Evolutionary conservation across 129 eudicot genomes (phyloP), one percentile per base, ranked within the genome.

Genomic region (Helichrysum umbraculigerum): DNA sequence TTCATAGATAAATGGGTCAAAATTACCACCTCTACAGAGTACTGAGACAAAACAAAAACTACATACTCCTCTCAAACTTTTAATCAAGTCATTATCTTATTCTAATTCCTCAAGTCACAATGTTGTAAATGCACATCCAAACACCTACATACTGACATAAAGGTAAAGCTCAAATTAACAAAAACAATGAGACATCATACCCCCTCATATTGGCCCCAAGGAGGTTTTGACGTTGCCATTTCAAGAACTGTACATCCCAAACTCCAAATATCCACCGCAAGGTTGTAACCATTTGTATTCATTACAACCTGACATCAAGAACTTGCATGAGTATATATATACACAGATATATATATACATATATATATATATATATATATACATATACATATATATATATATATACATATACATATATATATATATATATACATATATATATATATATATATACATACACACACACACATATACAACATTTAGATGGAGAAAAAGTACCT

Each of bases 121-220:
- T 52, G 20, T 52, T 17, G 37, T 28, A 62, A 62, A 62, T 2
- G 67, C 37, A 28, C 7, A 29, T 22, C 21, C 47, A 17, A 51
- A 52, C 42, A 74, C 50, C 42, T 17, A 35, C 37, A 41, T 39
- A 62, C 29, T 10, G 58, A 63, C 51, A 47, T 30, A 47, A n/a
- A n/a, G 50, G 7, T 1, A 20, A 50, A 64, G 32, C 30, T 52
- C 2, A 69, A 66, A 4, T 7, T 65, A 33, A 11, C 2, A 22
- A 25, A 25, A 74, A 50, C 10, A 82, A 59, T 34, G 21, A 54
- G 32, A n/a, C 30, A 77, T 57, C 83, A 39, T 75, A 94, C 99
- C 97, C 99, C 99, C 64, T 91, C 97, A 71, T 87, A 94, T 51
- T 94, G 99, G 57, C 97, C 87, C 99, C 99, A 94, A 37, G 99